phyloP scores from a whole-genome alignment of 140 eudicot species.

The Senecio squalidus region DNA sequence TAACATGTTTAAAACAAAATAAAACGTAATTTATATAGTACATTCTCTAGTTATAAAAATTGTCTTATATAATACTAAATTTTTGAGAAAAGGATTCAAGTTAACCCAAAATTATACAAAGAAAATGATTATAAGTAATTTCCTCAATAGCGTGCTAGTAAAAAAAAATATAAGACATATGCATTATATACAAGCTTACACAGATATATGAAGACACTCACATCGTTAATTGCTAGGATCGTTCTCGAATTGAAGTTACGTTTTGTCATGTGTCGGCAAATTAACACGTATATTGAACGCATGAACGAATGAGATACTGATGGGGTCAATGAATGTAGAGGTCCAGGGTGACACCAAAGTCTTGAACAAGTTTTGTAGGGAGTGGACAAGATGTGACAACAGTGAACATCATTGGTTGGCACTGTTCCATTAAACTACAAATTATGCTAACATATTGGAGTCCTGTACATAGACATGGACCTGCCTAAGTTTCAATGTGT shows the following conservation, averaged over 20 bases:
- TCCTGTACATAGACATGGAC: constrained; percentile 10
- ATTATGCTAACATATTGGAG: background rate
- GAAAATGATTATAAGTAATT: too few species aligned
- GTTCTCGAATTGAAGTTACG: background rate
- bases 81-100: too few species aligned
- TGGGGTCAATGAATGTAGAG: constrained; percentile 21
- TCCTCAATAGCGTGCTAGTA: too few species aligned
- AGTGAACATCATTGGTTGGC: constrained; percentile 22
- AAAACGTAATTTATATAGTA: too few species aligned
- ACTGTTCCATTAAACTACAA: constrained; percentile 22
- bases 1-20: too few species aligned
- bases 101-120: too few species aligned
- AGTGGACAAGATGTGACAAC: constrained; percentile 35
- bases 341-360: constrained; percentile 40
- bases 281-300: background rate
- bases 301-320: constrained; percentile 18
- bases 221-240: background rate
- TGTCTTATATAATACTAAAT: too few species aligned
- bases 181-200: background rate
- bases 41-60: too few species aligned
- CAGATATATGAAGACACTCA: background rate
- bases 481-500: constrained; percentile 17
- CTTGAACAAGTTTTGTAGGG: constrained; percentile 18
- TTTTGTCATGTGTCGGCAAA: background rate
- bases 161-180: background rate